Percentiles rank a stretch among this genome's conserved stretches.
phyloP scores from a whole-genome alignment of 306 rosid genomes.

The Cicer chorassanicum region DNA sequence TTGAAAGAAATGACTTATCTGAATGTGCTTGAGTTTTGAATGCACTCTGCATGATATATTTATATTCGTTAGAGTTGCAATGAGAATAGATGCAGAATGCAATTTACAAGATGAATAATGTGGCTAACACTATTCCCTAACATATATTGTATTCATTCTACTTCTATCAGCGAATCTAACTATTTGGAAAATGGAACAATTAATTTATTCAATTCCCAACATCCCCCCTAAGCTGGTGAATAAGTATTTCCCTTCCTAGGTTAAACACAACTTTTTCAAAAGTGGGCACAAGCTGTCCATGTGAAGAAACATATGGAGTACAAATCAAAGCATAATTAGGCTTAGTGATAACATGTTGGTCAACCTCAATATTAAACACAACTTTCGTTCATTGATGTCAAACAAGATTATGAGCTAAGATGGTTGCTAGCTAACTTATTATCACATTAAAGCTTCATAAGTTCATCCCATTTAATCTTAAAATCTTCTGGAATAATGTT shows the following conservation, averaged over 20 bases:
- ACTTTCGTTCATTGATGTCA: background rate
- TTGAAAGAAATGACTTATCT: background rate
- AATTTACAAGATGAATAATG: slow-evolving; percentile 2
- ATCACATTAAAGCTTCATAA: background rate
- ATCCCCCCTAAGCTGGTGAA: background rate
- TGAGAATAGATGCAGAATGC: slow-evolving; percentile 6
- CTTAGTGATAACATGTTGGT: background rate
- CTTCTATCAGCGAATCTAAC: background rate
- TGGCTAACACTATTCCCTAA: background rate
- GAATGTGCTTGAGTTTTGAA: slow-evolving; percentile 6
- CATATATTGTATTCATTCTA: background rate
- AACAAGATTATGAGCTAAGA: background rate
- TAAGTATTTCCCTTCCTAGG: background rate
- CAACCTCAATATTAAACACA: background rate
- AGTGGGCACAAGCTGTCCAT: background rate
- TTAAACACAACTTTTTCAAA: background rate
- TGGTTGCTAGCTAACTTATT: background rate
- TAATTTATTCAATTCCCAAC: background rate
- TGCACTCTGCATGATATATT: background rate
- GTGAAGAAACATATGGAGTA: background rate
- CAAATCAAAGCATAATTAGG: background rate
- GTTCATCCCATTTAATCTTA: background rate
- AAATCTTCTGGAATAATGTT: background rate
- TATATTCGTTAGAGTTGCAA: background rate
- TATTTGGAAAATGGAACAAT: slow-evolving; percentile 1